These are phyloP conservation scores for Globisporangium viniferum DNA, from an alignment of 352 stramenopile species.

Conservation along the genomic window DNA sequence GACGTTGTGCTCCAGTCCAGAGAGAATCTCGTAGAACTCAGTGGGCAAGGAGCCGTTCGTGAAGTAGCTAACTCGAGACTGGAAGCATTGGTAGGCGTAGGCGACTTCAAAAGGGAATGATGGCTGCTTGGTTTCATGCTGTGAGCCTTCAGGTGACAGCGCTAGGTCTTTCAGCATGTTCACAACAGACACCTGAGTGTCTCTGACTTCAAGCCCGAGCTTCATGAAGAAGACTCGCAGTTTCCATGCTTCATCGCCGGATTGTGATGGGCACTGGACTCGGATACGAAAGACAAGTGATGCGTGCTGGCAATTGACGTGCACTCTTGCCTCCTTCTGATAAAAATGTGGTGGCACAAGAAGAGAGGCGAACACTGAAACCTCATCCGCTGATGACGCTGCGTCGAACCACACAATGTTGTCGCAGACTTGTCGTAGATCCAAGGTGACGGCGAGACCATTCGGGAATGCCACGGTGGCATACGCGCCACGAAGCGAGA, in stretches of 20 bases:
- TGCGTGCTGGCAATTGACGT: constrained; percentile 31
- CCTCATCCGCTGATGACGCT: constrained; percentile 13
- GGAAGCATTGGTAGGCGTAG: constrained; percentile 51
- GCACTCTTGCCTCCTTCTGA: constrained; percentile 26
- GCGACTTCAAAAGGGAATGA: constrained; percentile 29
- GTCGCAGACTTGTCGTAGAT: constrained; percentile 43
- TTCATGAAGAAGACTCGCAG: constrained; percentile 48
- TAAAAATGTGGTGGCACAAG: constrained; percentile 39
- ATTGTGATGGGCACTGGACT: background rate
- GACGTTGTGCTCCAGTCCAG: constrained; percentile 25
- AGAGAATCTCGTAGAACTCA: constrained; percentile 37
- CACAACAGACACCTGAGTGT: constrained; percentile 33
- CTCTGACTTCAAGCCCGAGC: constrained; percentile 40
- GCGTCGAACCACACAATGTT: constrained; percentile 46
- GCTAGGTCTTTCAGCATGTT: background rate
- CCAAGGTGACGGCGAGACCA: constrained; percentile 30
- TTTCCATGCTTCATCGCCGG: constrained; percentile 30
- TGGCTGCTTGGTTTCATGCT: background rate
- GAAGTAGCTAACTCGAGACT: constrained; percentile 44
- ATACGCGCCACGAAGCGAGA: constrained; percentile 12
- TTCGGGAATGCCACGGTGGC: constrained; percentile 20
- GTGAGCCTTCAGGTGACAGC: no score
- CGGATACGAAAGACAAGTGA: constrained; percentile 32
- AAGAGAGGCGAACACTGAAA: constrained; percentile 34
- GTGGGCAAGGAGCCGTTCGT: constrained; percentile 36